phyloP scores from a whole-genome alignment of 306 rosid species.

The Vachellia collinsii region DNA sequence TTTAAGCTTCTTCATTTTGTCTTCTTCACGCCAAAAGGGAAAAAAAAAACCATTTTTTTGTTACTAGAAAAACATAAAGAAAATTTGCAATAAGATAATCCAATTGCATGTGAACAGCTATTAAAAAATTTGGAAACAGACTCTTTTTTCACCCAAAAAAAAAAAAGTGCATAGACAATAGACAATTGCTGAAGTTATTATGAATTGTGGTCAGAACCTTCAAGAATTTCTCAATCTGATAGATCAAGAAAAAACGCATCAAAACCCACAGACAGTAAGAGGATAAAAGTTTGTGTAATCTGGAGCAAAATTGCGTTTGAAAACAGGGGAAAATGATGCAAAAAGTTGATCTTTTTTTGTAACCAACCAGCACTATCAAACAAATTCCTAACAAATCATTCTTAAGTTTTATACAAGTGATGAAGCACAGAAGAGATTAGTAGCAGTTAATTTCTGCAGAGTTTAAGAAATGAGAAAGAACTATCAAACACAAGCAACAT shows the following conservation, averaged over 20 bases:
- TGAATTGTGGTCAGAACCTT: constrained; percentile 2
- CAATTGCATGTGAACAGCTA: background rate
- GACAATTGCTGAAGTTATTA: background rate
- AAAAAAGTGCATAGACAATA: background rate
- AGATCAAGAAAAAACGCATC: background rate
- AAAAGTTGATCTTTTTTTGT: background rate
- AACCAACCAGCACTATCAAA: background rate
- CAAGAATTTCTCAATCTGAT: background rate
- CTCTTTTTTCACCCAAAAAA: background rate
- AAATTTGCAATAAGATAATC: background rate
- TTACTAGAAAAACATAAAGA: background rate
- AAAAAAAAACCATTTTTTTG: background rate
- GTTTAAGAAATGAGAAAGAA: background rate
- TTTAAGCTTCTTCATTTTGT: background rate
- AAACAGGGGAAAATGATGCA: background rate
- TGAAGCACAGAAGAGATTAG: background rate
- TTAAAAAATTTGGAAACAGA: background rate
- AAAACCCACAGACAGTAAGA: background rate
- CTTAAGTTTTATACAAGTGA: background rate
- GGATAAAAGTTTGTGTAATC: background rate
- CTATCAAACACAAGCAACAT: background rate
- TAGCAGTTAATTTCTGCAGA: background rate
- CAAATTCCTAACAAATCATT: background rate
- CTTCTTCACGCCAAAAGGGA: background rate
- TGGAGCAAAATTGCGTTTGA: background rate